Evolutionary conservation across 1,284 basidiomycete species (phyloP), one percentile per base, ranked within the genome.

Genomic region (Leccinum subspadiceum): DNA sequence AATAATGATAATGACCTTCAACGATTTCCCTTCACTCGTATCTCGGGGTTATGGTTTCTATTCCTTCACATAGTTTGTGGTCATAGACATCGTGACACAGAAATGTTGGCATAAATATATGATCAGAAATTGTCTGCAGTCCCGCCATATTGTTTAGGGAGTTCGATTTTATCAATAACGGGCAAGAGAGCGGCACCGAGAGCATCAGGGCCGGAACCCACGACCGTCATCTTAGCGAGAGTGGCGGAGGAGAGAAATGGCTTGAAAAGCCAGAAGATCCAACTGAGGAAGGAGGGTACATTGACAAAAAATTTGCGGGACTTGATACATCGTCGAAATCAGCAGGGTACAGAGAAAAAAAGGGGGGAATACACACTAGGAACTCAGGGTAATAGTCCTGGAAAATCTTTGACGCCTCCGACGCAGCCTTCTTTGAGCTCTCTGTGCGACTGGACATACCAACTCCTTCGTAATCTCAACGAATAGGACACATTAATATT

Each of bases 261-360:
- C 70, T 87, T 92, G 79, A 92, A 91, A n/a, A 84, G 67, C 89
- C 88, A 91, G 76, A 90, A 92, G 60, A 92, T 80, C 89, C 89
- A 92, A 37, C 84, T 82, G 65, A 91, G 78, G 60, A 89, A 70
- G 2, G 82, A 81, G 0, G 90, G 90, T 13, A 92, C 88, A 66
- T 90, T 90, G 67, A 92, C 79, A 68, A 92, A 92, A 76, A 86
- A 90, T 70, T 92, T 92, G 70, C 81, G 81, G 64, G 82, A 81
- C 87, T 90, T 64, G n/a, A 20, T 17, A 46, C 17, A 22, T 35
- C 29, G 31, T 50, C 3, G 46, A 48, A 9, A 39, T 64, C 3
- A 56, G 9, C 2, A 1, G 13, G 6, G 6, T 4, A 26, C 1
- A 5, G 6, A n/a, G 5, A 6, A 52, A 3, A 49, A 50, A 3